Conservation (phyloP, 1,284 basidiomycete genomes). For the Taiwanofungus camphoratus region DNA sequence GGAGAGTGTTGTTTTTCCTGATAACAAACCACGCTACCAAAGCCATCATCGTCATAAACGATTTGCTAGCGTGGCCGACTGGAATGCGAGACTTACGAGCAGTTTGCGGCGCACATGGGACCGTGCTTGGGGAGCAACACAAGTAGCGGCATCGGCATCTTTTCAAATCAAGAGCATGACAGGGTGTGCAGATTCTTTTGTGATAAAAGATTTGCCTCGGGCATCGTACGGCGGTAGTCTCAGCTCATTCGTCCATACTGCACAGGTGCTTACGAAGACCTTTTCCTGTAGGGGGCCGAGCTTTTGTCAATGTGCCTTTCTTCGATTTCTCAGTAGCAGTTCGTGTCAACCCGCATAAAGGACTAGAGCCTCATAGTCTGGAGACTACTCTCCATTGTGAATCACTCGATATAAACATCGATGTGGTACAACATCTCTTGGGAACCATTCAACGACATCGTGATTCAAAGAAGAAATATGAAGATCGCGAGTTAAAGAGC, state of each 20-base stretch:
- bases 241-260: neutral
- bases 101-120: slow-evolving; percentile 62
- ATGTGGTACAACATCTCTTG: slow-evolving; percentile 37
- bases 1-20: slow-evolving; percentile 30
- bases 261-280: too few species aligned
- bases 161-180: slow-evolving; percentile 45
- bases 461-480: neutral
- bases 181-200: slow-evolving; percentile 28
- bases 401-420: slow-evolving; percentile 43
- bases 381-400: slow-evolving; percentile 41
- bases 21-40: slow-evolving; percentile 13
- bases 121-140: slow-evolving; percentile 57
- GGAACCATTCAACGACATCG: slow-evolving; percentile 24
- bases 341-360: slow-evolving; percentile 52
- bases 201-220: slow-evolving; percentile 2
- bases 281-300: slow-evolving; percentile 19
- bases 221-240: neutral
- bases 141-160: slow-evolving; percentile 46
- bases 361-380: slow-evolving; percentile 51
- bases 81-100: slow-evolving; percentile 53
- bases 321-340: slow-evolving; percentile 43
- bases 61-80: slow-evolving; percentile 47
- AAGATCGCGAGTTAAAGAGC: neutral
- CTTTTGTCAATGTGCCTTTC: slow-evolving; percentile 39
- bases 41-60: slow-evolving; percentile 18